These are phyloP conservation scores for Aspergillus panamensis DNA, from an alignment of 495 filamentous ascomycete genomes.

Conservation along the genomic window DNA sequence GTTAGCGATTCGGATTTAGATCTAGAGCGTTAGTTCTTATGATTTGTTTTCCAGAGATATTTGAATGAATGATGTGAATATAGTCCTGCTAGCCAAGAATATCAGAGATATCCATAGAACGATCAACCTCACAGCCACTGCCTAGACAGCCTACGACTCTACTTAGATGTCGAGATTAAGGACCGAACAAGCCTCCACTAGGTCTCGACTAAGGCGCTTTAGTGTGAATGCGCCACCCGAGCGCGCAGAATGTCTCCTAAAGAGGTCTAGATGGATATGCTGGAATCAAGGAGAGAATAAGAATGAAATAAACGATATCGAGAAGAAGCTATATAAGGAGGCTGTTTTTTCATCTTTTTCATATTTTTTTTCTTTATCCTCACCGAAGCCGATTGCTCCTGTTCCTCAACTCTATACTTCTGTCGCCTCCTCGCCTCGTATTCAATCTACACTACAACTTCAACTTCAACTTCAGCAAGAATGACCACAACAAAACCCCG, in stretches of 20 bases:
- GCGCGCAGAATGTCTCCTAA: conserved; percentile 2
- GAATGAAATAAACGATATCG: too few species aligned
- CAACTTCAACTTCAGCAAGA: neutral
- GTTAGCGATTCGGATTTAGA: conserved; percentile 2
- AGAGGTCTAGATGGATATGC: neutral
- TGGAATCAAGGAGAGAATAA: too few species aligned
- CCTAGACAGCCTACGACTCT: neutral
- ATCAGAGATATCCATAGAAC: neutral
- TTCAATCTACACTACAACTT: neutral
- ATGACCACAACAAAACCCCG: neutral
- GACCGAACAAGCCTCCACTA: neutral
- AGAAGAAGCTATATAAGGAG: neutral
- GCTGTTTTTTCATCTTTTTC: neutral
- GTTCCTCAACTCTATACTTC: too few species aligned
- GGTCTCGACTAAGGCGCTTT: neutral
- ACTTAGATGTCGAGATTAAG: too few species aligned
- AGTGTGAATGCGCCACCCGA: neutral
- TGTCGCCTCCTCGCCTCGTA: too few species aligned
- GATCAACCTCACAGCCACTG: neutral
- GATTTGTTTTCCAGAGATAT: neutral
- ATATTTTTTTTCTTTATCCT: neutral
- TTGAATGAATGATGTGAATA: neutral
- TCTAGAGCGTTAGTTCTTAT: neutral
- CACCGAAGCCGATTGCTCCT: neutral
- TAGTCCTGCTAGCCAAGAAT: neutral